Evolutionary conservation across 2,329 filamentous ascomycete genomes (phyloP), one percentile per base, ranked within the genome.

Genomic region (Paraconiothyrium brasiliense): DNA sequence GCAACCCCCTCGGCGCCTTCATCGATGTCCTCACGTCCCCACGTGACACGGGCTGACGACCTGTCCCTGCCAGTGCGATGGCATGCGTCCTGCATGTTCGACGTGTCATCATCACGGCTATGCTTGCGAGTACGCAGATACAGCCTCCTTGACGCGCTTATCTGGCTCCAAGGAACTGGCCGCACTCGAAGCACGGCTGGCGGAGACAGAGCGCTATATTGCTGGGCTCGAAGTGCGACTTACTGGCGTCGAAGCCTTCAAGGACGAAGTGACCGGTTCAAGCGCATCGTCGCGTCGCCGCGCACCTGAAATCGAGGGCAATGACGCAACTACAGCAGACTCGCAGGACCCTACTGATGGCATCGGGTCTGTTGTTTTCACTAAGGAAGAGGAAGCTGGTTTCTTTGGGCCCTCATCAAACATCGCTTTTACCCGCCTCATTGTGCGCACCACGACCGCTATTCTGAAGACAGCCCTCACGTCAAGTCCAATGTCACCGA

Each of bases 341-440:
- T 56, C 71, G 49, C 71, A 75, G 58, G 69, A 74, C 24, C 65
- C 77, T 3, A 67, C 64, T 37, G 77, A 79, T 69, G 77, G 69
- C 24, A 81, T 79, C 71, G 75, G 71, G 13, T 72, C 73, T 13
- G 72, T 76, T 27, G 73, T 67, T 0, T 79, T 80, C 44, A 73
- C 76, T 0, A 71, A 79, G 48, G 79, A 80, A 51, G 71, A 77
- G 48, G 75, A 78, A 34, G 75, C 67, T 4, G 76, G 72, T 7
- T 79, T 76, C 56, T 78, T 79, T 54, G 80, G 78, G 3, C 76
- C 79, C 27, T 80, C 79, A 7, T 81, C 80, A 1, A 82, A 82
- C 63, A 81, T 81, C 54, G 76, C 78, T 11, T 80, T 82, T 59
- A 73, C 75, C 9, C 71, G 78, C 4, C 74, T 78, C 37, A 75